Percentiles rank a stretch among this genome's conserved stretches.
These are phyloP conservation scores for Meyerozyma carpophila DNA, from an alignment of 1,139 yeast species.

Conservation along the genomic window DNA sequence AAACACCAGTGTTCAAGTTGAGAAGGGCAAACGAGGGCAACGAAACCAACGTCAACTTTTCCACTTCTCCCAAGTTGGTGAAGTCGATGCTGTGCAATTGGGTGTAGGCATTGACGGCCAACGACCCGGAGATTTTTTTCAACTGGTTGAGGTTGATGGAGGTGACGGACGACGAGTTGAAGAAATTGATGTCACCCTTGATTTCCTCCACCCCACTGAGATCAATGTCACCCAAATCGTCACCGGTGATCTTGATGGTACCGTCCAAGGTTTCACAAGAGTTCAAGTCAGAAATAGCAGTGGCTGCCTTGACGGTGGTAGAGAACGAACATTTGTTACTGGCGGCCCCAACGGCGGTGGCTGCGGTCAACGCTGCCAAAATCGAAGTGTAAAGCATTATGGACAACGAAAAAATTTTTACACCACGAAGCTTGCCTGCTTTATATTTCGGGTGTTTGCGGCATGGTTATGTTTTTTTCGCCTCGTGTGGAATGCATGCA, in stretches of 20 bases:
- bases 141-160: slow-evolving; percentile 28
- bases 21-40: slow-evolving; percentile 40
- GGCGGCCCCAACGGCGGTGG: slow-evolving; percentile 13
- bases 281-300: slow-evolving; percentile 29
- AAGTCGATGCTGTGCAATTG: slow-evolving; percentile 39
- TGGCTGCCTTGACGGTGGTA: slow-evolving; percentile 35
- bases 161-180: slow-evolving; percentile 39
- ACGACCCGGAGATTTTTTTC: slow-evolving; percentile 31
- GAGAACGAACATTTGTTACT: slow-evolving; percentile 30
- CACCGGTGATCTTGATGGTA: slow-evolving; percentile 34
- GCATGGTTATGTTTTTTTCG: not conserved
- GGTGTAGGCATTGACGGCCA: slow-evolving; percentile 33
- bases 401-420: not conserved
- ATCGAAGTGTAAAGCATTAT: slow-evolving; percentile 10
- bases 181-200: slow-evolving; percentile 28
- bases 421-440: not conserved
- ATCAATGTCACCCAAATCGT: slow-evolving; percentile 28
- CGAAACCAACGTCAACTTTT: slow-evolving; percentile 31
- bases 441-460: not conserved
- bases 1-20: slow-evolving; percentile 34
- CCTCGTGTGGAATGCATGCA: slow-evolving; percentile 1
- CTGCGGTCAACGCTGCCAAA: slow-evolving; percentile 13
- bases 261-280: slow-evolving; percentile 42
- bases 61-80: slow-evolving; percentile 24
- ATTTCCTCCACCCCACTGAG: slow-evolving; percentile 30